phyloP scores from a whole-genome alignment of 1,284 basidiomycete genomes.

The Mycena sp. region DNA sequence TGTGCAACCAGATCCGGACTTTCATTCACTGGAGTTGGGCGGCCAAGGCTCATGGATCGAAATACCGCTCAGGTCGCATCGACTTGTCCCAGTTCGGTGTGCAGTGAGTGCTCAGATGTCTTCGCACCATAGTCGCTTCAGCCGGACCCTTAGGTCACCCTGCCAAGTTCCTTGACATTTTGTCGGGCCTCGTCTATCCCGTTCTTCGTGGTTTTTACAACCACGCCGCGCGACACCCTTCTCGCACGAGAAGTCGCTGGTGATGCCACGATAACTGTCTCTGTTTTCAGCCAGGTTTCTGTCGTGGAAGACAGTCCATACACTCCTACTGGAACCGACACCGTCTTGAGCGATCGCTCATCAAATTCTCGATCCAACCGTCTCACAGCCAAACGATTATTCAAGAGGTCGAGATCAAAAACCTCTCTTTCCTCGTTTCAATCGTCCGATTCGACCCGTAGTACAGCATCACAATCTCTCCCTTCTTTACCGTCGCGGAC shows the following conservation, averaged over 20 bases:
- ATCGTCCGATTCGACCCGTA: conserved; percentile 6
- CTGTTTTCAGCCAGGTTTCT: conserved; percentile 67
- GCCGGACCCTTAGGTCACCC: conserved; percentile 60
- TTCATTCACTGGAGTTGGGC: conserved; percentile 63
- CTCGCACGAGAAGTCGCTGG: conserved; percentile 72
- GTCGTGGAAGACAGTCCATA: conserved; percentile 53
- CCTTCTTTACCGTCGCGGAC: not conserved
- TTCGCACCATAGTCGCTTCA: not conserved
- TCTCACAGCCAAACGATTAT: conserved; percentile 11
- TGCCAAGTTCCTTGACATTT: conserved; percentile 69
- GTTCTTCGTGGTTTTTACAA: conserved; percentile 79
- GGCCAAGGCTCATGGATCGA: conserved; percentile 70
- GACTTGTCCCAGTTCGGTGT: conserved; percentile 70
- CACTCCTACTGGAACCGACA: conserved; percentile 43
- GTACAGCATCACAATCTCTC: not conserved
- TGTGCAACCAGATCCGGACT: conserved; percentile 67
- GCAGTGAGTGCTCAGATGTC: conserved; percentile 55
- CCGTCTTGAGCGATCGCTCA: conserved; percentile 6
- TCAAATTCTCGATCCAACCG: conserved; percentile 17
- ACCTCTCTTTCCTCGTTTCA: conserved; percentile 20
- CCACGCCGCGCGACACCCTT: conserved; percentile 61
- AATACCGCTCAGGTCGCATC: conserved; percentile 69
- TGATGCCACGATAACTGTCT: conserved; percentile 75
- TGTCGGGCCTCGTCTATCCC: conserved; percentile 67
- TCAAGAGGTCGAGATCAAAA: conserved; percentile 19